Conservation (phyloP, 2,329 filamentous ascomycete genomes). For the Trichoderma hamatum region DNA sequence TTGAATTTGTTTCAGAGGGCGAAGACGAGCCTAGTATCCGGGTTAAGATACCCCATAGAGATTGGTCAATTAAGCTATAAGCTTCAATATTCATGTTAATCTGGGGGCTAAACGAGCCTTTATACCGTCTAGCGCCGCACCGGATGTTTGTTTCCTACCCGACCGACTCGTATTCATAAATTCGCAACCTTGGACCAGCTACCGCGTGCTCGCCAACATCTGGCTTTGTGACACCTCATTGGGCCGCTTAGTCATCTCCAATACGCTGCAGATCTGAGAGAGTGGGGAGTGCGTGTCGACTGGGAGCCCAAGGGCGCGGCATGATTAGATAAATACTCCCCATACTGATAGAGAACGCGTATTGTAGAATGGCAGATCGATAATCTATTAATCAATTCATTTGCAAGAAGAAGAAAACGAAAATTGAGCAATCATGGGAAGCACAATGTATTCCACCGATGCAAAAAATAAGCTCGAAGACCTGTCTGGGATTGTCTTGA, state of each 20-base stretch:
- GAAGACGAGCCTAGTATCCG: constrained; percentile 47
- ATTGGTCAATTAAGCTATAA: constrained; percentile 21
- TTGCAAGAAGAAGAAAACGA: neutral
- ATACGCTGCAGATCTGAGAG: neutral
- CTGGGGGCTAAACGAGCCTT: neutral
- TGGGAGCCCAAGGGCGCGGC: neutral
- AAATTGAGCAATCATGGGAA: neutral
- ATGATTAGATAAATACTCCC: neutral
- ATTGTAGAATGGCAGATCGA: neutral
- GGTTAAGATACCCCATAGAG: constrained; percentile 39
- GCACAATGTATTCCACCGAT: constrained; percentile 35
- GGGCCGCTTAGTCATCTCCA: constrained; percentile 20
- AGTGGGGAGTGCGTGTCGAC: constrained; percentile 12
- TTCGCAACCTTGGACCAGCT: neutral
- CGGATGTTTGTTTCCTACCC: neutral
- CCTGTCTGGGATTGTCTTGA: constrained; percentile 53
- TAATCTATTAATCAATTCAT: neutral
- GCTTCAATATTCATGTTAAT: neutral
- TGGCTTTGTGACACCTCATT: constrained; percentile 8
- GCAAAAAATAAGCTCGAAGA: constrained; percentile 57
- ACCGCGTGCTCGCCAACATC: neutral
- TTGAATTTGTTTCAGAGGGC: constrained; percentile 45
- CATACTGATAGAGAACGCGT: neutral
- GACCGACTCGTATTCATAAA: constrained; percentile 8
- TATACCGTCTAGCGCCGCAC: too few relatives aligned